Conservation (phyloP, 2,329 filamentous ascomycete genomes). For the Beauveria caledonica region DNA sequence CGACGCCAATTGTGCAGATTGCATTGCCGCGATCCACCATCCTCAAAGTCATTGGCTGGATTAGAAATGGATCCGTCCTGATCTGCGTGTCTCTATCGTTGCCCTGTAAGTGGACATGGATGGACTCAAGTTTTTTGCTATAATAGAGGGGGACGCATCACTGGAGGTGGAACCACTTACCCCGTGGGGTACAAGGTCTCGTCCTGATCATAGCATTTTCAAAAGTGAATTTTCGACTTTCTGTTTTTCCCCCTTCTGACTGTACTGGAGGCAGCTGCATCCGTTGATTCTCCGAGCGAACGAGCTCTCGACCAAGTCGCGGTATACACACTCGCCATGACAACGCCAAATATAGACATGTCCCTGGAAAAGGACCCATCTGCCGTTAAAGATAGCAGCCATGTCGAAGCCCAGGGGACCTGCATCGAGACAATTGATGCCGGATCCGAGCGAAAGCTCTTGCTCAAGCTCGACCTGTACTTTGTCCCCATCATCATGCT, state of each 20-base stretch:
- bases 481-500: conserved; percentile 42
- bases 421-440: conserved; percentile 20
- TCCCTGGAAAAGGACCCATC: conserved; percentile 1
- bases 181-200: not conserved
- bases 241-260: no score
- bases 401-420: not conserved
- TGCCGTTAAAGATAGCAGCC: not conserved
- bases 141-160: not conserved
- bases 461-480: conserved; percentile 25
- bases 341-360: not conserved
- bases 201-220: not conserved
- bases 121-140: not conserved
- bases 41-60: not conserved
- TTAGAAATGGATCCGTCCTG: not conserved
- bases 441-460: conserved; percentile 20
- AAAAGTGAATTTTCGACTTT: no score
- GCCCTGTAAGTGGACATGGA: not conserved
- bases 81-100: not conserved
- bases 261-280: no score
- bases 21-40: not conserved
- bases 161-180: not conserved
- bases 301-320: not conserved
- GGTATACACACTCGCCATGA: not conserved
- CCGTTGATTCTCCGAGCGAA: not conserved
- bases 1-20: not conserved